Evolutionary conservation across 1,284 basidiomycete genomes (phyloP).

Genomic region (Wallemia hederae): DNA sequence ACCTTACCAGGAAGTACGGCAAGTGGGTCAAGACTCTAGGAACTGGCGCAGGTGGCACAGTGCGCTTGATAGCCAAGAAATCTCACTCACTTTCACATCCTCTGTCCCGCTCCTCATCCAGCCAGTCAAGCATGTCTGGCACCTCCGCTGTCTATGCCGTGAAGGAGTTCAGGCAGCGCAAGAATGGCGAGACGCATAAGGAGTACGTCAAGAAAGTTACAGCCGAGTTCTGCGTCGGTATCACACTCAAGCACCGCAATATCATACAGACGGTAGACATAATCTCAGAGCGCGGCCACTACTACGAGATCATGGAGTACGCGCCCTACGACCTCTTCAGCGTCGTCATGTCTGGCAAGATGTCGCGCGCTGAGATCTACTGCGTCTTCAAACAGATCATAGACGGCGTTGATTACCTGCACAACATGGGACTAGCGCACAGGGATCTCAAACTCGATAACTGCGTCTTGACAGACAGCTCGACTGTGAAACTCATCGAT

Average conservation of each 20-base stretch:
- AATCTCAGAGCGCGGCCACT: constrained; percentile 87
- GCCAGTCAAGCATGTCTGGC: constrained; percentile 5
- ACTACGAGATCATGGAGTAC: constrained; percentile 99
- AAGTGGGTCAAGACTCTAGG: constrained; percentile 94
- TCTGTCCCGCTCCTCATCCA: not conserved
- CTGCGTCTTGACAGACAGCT: constrained; percentile 83
- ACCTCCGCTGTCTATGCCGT: constrained; percentile 54
- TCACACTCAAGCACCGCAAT: constrained; percentile 76
- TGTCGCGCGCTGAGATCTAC: constrained; percentile 92
- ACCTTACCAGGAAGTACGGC: constrained; percentile 90
- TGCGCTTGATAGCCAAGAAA: constrained; percentile 63
- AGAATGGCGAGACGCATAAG: constrained; percentile 62
- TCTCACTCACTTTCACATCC: not conserved
- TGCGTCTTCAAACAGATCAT: constrained; percentile 98
- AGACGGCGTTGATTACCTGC: constrained; percentile 91
- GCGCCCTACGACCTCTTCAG: constrained; percentile 95
- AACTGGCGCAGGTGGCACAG: constrained; percentile 87
- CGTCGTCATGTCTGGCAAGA: constrained; percentile 98
- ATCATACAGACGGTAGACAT: constrained; percentile 98
- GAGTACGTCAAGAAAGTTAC: constrained; percentile 99
- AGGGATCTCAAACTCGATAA: constrained; percentile 98
- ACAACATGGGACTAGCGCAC: constrained; percentile 87
- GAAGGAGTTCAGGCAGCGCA: constrained; percentile 81
- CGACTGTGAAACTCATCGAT: constrained; percentile 95
- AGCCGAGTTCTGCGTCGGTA: constrained; percentile 92